These are phyloP conservation scores for Alopecurus myosuroides DNA, from an alignment of 176 grass and related monocot species.

Conservation along the genomic window DNA sequence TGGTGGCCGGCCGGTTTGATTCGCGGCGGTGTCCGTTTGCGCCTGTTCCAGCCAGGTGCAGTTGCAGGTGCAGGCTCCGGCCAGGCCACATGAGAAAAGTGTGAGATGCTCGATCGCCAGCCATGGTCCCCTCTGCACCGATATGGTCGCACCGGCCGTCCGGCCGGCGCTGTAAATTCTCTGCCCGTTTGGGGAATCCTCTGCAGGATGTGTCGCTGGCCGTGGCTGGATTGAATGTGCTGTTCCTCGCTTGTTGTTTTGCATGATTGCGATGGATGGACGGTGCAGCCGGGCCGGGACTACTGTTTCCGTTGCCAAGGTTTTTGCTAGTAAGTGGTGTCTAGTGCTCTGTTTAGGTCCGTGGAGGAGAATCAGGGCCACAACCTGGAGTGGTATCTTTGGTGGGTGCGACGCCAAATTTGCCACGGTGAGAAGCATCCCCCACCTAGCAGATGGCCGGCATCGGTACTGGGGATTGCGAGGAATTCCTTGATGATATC, in stretches of 20 bases:
- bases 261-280: too few relatives aligned
- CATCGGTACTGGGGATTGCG: too few relatives aligned
- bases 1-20: background rate
- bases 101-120: conserved; percentile 13
- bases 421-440: too few relatives aligned
- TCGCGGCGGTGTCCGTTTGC: background rate
- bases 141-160: background rate
- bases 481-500: too few relatives aligned
- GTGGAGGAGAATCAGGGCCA: too few relatives aligned
- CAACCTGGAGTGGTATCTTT: too few relatives aligned
- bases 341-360: too few relatives aligned
- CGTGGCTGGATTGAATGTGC: background rate
- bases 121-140: background rate
- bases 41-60: background rate
- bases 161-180: conserved; percentile 24
- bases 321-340: too few relatives aligned
- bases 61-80: background rate
- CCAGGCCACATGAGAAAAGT: conserved; percentile 21
- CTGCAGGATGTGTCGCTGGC: background rate
- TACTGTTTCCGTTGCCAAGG: too few relatives aligned
- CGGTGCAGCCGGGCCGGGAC: too few relatives aligned
- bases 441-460: too few relatives aligned
- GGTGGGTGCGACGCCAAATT: too few relatives aligned
- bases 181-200: background rate
- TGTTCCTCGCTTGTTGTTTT: background rate